Percentiles rank a stretch among this genome's conserved stretches.
Conservation (phyloP, 352 stramenopile genomes). For the Phytophthora kernoviae region DNA sequence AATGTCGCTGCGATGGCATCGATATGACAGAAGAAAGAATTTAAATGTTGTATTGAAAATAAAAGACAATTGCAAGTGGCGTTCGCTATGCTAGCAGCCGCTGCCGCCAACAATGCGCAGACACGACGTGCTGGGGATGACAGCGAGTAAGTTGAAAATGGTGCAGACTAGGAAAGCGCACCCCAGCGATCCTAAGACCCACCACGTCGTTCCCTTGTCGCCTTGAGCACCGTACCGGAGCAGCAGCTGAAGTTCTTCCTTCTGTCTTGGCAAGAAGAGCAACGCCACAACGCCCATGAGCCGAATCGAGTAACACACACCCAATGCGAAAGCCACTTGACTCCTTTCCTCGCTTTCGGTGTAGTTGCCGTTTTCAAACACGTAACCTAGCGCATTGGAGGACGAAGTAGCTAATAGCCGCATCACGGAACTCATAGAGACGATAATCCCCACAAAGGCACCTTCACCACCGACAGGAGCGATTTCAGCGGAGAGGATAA, state of each 20-base stretch:
- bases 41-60: too few species aligned
- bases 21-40: too few species aligned
- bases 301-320: conserved; percentile 46
- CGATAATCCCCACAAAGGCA: conserved; percentile 53
- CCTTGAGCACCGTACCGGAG: conserved; percentile 27
- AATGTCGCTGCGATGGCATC: background rate
- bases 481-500: conserved; percentile 54
- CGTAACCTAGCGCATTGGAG: conserved; percentile 50
- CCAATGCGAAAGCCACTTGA: conserved; percentile 42
- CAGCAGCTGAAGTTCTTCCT: conserved; percentile 47
- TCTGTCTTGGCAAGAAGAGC: conserved; percentile 50
- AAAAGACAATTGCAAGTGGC: too few species aligned
- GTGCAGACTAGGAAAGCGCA: conserved; percentile 39
- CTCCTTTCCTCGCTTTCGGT: conserved; percentile 17
- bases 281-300: conserved; percentile 46
- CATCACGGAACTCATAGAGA: conserved; percentile 61
- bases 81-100: conserved; percentile 21
- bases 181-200: conserved; percentile 35
- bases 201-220: conserved; percentile 38
- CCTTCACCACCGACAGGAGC: conserved; percentile 57
- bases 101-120: conserved; percentile 38
- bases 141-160: conserved; percentile 42
- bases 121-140: conserved; percentile 38
- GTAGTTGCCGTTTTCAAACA: conserved; percentile 35
- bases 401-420: conserved; percentile 45